A percentile compares a stretch with the other conserved stretches of the same genome.
Conservation (phyloP, 2,329 filamentous ascomycete genomes). For the Xylaria sp. region DNA sequence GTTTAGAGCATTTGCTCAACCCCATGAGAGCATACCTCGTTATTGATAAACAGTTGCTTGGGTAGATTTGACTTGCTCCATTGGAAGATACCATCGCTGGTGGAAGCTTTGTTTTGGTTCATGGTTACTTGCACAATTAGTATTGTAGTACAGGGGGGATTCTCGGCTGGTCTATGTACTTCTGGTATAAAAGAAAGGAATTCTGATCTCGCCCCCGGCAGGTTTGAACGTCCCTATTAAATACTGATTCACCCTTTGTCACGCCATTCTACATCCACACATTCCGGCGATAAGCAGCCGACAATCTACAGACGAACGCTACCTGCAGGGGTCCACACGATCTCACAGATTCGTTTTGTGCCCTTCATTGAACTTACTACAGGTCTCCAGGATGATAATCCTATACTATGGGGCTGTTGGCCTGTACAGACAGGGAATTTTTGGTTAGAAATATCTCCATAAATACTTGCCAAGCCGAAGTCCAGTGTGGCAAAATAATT, state of each 20-base stretch:
- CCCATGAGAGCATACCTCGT: slow-evolving; percentile 45
- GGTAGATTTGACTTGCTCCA: slow-evolving; percentile 51
- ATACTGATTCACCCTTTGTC: neutral
- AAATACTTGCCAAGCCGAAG: too few relatives aligned
- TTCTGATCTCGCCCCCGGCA: neutral
- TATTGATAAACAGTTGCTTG: slow-evolving; percentile 55
- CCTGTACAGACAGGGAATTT: too few relatives aligned
- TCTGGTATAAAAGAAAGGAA: neutral
- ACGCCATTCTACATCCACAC: neutral
- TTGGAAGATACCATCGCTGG: slow-evolving; percentile 34
- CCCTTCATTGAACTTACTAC: too few relatives aligned
- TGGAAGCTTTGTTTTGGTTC: slow-evolving; percentile 6
- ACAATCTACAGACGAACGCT: neutral
- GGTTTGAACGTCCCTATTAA: neutral
- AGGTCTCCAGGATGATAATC: too few relatives aligned
- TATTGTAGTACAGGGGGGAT: neutral
- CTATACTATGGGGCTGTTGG: too few relatives aligned
- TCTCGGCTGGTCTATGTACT: too few relatives aligned
- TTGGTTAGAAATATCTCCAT: too few relatives aligned
- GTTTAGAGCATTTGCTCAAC: neutral
- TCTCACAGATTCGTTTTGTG: neutral
- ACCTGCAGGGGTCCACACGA: neutral
- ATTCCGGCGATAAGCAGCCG: neutral
- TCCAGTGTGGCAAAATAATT: too few relatives aligned
- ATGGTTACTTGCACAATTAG: slow-evolving; percentile 4